Evolutionary conservation across 805 yeast genomes (phyloP).

Genomic region (Wickerhamiella domercqiae): DNA sequence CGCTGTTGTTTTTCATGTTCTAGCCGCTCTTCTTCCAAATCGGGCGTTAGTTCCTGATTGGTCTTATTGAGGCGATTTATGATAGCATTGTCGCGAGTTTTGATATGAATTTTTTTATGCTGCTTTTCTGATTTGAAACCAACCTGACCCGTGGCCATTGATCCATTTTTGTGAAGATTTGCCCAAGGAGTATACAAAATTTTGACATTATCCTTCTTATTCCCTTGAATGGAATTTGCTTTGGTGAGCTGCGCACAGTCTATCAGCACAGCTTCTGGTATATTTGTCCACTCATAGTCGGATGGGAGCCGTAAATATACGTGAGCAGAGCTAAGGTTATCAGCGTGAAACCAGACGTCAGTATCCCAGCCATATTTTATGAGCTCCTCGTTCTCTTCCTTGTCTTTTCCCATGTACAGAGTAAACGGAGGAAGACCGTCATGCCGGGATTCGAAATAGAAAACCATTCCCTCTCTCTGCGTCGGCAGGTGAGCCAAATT

Average conservation of each 20-base stretch:
- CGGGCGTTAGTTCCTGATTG: conserved; percentile 38
- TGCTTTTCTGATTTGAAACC: conserved; percentile 42
- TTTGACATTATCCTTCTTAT: conserved; percentile 49
- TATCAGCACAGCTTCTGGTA: conserved; percentile 38
- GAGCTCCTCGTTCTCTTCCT: conserved; percentile 47
- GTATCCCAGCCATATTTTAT: conserved; percentile 50
- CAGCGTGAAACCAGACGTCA: conserved; percentile 68
- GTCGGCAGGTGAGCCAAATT: too few species aligned
- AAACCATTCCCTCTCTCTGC: conserved; percentile 28
- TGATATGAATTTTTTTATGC: conserved; percentile 39
- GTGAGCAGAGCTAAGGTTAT: conserved; percentile 63
- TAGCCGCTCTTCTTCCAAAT: conserved; percentile 28
- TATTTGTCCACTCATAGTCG: conserved; percentile 30
- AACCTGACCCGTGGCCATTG: conserved; percentile 69
- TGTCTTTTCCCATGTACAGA: conserved; percentile 60
- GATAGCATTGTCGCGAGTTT: conserved; percentile 40
- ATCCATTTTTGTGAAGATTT: conserved; percentile 48
- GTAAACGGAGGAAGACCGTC: conserved; percentile 4
- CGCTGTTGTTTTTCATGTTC: conserved; percentile 28
- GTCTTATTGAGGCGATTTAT: conserved; percentile 53
- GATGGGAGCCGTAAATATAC: conserved; percentile 46
- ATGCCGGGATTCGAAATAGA: conserved; percentile 27
- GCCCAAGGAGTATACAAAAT: conserved; percentile 62
- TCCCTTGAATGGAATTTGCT: conserved; percentile 63
- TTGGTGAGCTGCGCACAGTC: conserved; percentile 52